phyloP scores from a whole-genome alignment of 805 yeast species.

The Candida krabiensis region DNA sequence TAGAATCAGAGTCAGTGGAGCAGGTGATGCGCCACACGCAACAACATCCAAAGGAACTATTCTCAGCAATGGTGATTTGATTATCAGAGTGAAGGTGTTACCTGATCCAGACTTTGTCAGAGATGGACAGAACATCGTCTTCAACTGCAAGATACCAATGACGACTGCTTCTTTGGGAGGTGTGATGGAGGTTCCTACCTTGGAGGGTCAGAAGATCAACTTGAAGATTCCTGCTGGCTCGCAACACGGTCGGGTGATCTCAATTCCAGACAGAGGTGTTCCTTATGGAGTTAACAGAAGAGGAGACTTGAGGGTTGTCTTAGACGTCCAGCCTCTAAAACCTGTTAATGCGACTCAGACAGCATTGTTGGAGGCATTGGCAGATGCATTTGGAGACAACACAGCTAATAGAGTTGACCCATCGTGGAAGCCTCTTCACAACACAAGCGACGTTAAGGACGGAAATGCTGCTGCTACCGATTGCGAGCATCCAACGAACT shows the following conservation, averaged over 20 bases:
- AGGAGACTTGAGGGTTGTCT: conserved; percentile 78
- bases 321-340: conserved; percentile 67
- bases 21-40: conserved; percentile 85
- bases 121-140: conserved; percentile 63
- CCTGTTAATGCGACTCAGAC: conserved; percentile 84
- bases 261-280: conserved; percentile 84
- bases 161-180: conserved; percentile 98
- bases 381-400: conserved; percentile 82
- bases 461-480: conserved; percentile 11
- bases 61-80: conserved; percentile 81
- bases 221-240: conserved; percentile 84
- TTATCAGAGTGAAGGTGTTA: conserved; percentile 74
- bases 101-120: conserved; percentile 73
- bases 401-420: conserved; percentile 72
- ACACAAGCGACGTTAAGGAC: conserved; percentile 5
- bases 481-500: conserved; percentile 45
- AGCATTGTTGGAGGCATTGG: conserved; percentile 89
- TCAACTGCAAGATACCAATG: conserved; percentile 72
- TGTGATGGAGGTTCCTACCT: conserved; percentile 82
- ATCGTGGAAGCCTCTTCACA: conserved; percentile 39
- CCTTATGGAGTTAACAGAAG: conserved; percentile 59
- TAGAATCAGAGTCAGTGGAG: conserved; percentile 78
- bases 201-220: conserved; percentile 69
- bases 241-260: conserved; percentile 68
- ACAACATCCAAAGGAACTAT: conserved; percentile 70